phyloP scores from a whole-genome alignment of 257 asterid species.

The Ajuga chamaepitys region DNA sequence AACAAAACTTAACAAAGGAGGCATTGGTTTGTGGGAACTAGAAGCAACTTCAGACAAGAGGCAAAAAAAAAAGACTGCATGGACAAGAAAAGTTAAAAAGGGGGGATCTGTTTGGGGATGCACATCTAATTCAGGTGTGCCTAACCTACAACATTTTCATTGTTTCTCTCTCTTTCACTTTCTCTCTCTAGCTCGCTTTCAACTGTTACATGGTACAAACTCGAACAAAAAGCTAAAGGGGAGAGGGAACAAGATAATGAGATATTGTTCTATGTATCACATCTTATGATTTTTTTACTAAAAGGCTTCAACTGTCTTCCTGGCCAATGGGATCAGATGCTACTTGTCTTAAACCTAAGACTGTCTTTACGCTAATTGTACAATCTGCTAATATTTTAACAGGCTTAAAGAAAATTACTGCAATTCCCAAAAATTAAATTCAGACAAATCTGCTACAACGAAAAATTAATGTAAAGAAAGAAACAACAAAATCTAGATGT shows the following conservation, averaged over 20 bases:
- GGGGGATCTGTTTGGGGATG: slow-evolving; percentile 22
- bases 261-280: slow-evolving; percentile 22
- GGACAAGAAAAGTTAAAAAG: slow-evolving; percentile 32
- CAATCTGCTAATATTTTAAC: neutral
- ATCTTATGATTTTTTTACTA: slow-evolving; percentile 7
- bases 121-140: neutral
- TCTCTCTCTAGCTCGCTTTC: slow-evolving; percentile 10
- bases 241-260: slow-evolving; percentile 15
- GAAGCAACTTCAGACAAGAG: slow-evolving; percentile 66
- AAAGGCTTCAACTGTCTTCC: slow-evolving; percentile 26
- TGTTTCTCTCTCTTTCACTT: no score
- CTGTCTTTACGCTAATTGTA: slow-evolving; percentile 13
- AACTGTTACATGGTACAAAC: slow-evolving; percentile 39
- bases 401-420: no score
- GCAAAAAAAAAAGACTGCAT: slow-evolving; percentile 37
- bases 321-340: slow-evolving; percentile 19
- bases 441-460: no score
- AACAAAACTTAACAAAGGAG: slow-evolving; percentile 73
- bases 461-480: neutral
- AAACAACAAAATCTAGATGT: no score
- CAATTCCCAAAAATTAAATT: no score
- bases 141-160: no score
- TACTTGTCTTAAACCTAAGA: slow-evolving; percentile 9
- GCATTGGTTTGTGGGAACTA: slow-evolving; percentile 50
- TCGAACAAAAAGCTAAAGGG: slow-evolving; percentile 25